Evolutionary conservation across 345 rosid genomes (phyloP).

Genomic region (Melastoma malabathricum): DNA sequence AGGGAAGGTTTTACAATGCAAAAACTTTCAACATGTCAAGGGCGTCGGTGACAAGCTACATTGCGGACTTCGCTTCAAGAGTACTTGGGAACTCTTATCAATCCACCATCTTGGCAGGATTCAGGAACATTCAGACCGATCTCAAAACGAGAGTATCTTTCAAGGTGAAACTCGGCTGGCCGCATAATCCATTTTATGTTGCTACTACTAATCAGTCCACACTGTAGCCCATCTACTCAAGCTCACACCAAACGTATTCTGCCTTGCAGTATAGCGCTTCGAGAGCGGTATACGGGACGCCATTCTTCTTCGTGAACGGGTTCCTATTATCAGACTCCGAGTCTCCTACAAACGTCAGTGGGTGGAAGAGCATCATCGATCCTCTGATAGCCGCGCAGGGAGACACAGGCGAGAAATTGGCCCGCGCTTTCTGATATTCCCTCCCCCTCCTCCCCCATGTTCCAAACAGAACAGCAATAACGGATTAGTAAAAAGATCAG

Average conservation of each 20-base stretch:
- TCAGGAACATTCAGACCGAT: conserved; percentile 43
- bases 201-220: background rate
- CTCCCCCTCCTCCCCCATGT: too few relatives aligned
- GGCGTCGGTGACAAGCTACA: conserved; percentile 36
- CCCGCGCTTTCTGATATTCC: too few relatives aligned
- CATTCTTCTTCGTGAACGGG: conserved; percentile 33
- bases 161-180: conserved; percentile 35
- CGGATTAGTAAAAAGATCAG: too few relatives aligned
- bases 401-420: too few relatives aligned
- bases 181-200: conserved; percentile 2
- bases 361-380: conserved; percentile 31
- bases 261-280: conserved; percentile 39
- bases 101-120: conserved; percentile 39
- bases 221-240: background rate
- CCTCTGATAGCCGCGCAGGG: conserved; percentile 18
- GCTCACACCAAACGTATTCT: background rate
- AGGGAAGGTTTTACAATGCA: conserved; percentile 62
- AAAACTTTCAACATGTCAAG: conserved; percentile 46
- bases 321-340: conserved; percentile 25
- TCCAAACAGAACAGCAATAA: too few relatives aligned
- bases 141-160: conserved; percentile 70
- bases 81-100: conserved; percentile 43
- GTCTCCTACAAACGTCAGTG: conserved; percentile 21
- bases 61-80: conserved; percentile 37
- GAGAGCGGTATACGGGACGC: conserved; percentile 35